Base-by-base conservation (phyloP, 345 rosid species). In the Populus nigra region DNA sequence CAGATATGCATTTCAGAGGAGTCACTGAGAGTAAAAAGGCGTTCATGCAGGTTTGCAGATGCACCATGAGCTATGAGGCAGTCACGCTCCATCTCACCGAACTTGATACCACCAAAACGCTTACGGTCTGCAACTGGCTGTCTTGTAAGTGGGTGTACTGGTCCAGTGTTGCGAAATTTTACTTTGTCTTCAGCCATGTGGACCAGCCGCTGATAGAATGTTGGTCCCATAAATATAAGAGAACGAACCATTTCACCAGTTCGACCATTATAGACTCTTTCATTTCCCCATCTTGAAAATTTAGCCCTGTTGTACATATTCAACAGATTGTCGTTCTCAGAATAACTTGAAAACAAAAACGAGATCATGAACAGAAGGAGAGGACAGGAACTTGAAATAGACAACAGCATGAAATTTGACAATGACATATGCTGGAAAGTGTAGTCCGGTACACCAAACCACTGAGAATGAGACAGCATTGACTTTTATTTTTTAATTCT, bases 141-240 rank as follows among this genome's bases (percentile, higher is more conserved):
- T 47, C 94, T 85, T 3, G 98, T 91, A 71, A 96, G 96, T 0
- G 98, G 98, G 85, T 93, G 97, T 13, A 93, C 94, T 3, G 97
- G 95, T 15, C 99, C 98, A 1, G 97, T 93, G 87, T 96, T 96
- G 25, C 97, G 88, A 79, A 93, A 96, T 25, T 93, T 96, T 29
- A 93, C 97, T 45, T 93, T 93, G 81, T 93, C 97, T 82, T 93
- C 97, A 4, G 97, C 90, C 97, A 90, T 91, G 86, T 96, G 98
- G 79, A 91, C 22, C 68, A 96, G 88, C 0, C 95, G 84, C 85
- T 93, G 98, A 83, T 96, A 91, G 86, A 96, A 96, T 5, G 92
- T 91, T 3, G 97, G 98, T 1, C 97, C 97, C 84, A 94, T 91
- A 79, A 96, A 96, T 41, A 93, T 86, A 61, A 93, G 89, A 1